Conservation (phyloP, 1,139 yeast genomes). For the Debaryomyces robertsiae region DNA sequence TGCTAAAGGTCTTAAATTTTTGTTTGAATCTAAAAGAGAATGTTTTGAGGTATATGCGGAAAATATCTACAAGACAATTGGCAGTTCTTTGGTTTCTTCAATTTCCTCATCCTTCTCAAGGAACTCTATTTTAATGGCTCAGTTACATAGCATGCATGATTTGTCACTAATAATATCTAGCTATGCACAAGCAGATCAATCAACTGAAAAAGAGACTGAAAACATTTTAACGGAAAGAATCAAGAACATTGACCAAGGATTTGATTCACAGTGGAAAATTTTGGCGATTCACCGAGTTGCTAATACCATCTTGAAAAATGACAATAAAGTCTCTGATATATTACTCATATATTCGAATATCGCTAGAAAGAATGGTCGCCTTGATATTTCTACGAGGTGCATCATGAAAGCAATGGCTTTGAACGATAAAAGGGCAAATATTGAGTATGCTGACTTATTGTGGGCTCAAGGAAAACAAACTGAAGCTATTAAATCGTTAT, state of each 20-base stretch:
- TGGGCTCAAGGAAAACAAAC: slow-evolving; percentile 93
- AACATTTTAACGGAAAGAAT: slow-evolving; percentile 40
- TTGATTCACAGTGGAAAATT: slow-evolving; percentile 62
- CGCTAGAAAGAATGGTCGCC: slow-evolving; percentile 68
- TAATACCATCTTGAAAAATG: slow-evolving; percentile 41
- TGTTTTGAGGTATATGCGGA: slow-evolving; percentile 37
- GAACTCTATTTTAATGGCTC: slow-evolving; percentile 56
- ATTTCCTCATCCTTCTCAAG: slow-evolving; percentile 65
- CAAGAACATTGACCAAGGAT: slow-evolving; percentile 59
- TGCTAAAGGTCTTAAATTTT: slow-evolving; percentile 58
- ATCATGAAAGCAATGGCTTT: slow-evolving; percentile 68
- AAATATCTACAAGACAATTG: slow-evolving; percentile 57
- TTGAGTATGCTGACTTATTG: slow-evolving; percentile 80
- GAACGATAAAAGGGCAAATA: slow-evolving; percentile 55
- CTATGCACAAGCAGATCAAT: slow-evolving; percentile 15
- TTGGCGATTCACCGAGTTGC: slow-evolving; percentile 62
- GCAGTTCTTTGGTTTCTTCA: slow-evolving; percentile 61
- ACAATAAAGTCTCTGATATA: slow-evolving; percentile 41
- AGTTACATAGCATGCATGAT: slow-evolving; percentile 75
- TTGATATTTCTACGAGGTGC: slow-evolving; percentile 73
- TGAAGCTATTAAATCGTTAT: slow-evolving; percentile 73
- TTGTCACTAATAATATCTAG: slow-evolving; percentile 36
- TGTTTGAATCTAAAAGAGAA: slow-evolving; percentile 33
- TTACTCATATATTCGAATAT: slow-evolving; percentile 64
- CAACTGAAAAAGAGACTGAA: slow-evolving; percentile 20